A percentile compares a stretch with the other conserved stretches of the same genome.
These are phyloP conservation scores for Haemoproteus tartakovskyi DNA, from an alignment of 169 alveolate species.

Conservation along the genomic window DNA sequence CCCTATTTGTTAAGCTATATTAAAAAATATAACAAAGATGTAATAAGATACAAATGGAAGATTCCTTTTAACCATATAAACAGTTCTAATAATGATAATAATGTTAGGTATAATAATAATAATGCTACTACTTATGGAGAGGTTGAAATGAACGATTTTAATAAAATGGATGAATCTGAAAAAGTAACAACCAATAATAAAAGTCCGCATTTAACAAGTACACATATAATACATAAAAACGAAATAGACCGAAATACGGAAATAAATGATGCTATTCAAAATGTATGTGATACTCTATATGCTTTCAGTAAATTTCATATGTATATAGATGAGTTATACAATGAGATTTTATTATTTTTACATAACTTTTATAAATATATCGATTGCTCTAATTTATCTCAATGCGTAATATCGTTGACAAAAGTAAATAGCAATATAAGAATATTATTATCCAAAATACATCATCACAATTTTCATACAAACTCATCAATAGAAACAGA, in stretches of 20 bases:
- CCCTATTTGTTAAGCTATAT: slow-evolving; percentile 9
- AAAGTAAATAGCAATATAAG: slow-evolving; percentile 27
- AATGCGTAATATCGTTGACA: slow-evolving; percentile 32
- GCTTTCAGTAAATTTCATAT: slow-evolving; percentile 37
- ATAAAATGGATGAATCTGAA: neutral
- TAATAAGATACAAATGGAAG: slow-evolving; percentile 1
- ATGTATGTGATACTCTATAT: slow-evolving; percentile 18
- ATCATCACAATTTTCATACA: slow-evolving; percentile 1
- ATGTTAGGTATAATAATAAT: too few species aligned
- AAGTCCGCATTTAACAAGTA: too few species aligned
- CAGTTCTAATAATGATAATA: too few species aligned
- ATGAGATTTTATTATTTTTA: slow-evolving; percentile 40
- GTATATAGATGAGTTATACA: slow-evolving; percentile 46
- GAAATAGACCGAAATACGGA: too few species aligned
- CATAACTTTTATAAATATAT: slow-evolving; percentile 27
- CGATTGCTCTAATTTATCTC: slow-evolving; percentile 20
- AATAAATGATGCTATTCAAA: slow-evolving; percentile 4
- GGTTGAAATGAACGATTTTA: neutral
- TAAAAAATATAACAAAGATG: slow-evolving; percentile 11
- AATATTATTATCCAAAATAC: slow-evolving; percentile 25
- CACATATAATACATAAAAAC: too few species aligned
- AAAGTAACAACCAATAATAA: neutral
- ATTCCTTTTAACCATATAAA: too few species aligned
- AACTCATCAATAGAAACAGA: too few species aligned
- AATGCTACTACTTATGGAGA: too few species aligned